phyloP scores from a whole-genome alignment of 768 basidiomycete species.

The Cyclocybe aegerita region DNA sequence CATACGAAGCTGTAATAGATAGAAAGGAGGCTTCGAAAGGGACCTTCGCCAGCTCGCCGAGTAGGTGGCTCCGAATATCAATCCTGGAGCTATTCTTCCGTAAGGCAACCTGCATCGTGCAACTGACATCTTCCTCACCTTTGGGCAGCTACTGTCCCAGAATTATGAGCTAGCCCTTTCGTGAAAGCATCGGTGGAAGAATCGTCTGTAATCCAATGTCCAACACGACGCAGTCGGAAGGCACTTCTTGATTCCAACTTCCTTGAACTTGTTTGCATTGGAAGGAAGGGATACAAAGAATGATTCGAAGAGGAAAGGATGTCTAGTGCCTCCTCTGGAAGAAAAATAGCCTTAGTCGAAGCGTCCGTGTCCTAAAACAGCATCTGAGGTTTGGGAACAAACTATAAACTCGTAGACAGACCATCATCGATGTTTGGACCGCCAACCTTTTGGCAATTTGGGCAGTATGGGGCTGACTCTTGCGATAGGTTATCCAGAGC shows the following conservation, averaged over 20 bases:
- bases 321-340: background rate
- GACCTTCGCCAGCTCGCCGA: background rate
- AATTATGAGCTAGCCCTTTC: background rate
- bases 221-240: conserved; percentile 63
- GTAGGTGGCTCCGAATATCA: conserved; percentile 6
- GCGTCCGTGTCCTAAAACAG: background rate
- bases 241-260: conserved; percentile 39
- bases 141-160: background rate
- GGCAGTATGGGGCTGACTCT: conserved; percentile 33
- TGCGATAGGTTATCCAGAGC: conserved; percentile 34
- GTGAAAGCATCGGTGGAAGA: too few relatives aligned
- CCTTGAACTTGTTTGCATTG: conserved; percentile 49
- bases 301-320: conserved; percentile 36
- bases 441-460: conserved; percentile 50
- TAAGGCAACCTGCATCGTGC: background rate
- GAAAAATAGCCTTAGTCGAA: background rate
- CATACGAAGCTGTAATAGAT: conserved; percentile 17
- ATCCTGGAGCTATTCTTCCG: conserved; percentile 2
- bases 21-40: background rate
- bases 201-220: conserved; percentile 48
- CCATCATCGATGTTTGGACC: conserved; percentile 53
- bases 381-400: background rate
- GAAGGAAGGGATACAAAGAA: conserved; percentile 67
- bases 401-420: conserved; percentile 22
- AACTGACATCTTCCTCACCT: conserved; percentile 5